A percentile compares a stretch with the other conserved stretches of the same genome.
phyloP scores from a whole-genome alignment of 2,329 filamentous ascomycete species.

The Hypoxylon sp. region DNA sequence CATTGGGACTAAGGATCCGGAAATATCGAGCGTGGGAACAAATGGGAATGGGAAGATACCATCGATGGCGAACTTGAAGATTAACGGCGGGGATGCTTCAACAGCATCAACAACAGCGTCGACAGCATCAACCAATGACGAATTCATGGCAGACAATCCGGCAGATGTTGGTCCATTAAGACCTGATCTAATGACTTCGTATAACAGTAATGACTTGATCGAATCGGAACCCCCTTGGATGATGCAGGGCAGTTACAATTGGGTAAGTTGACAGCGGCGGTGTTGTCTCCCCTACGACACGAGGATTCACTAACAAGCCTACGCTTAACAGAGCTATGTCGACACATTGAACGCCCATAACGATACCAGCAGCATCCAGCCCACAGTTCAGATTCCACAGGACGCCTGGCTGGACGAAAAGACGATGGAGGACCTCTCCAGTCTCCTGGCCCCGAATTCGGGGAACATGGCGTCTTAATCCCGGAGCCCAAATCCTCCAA shows the following conservation, averaged over 20 bases:
- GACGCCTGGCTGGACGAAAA: conserved; percentile 37
- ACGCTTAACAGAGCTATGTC: conserved; percentile 40
- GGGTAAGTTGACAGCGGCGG: conserved; percentile 37
- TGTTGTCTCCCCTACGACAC: neutral
- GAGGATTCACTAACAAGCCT: conserved; percentile 21
- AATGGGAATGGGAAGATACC: conserved; percentile 15
- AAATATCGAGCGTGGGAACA: conserved; percentile 1
- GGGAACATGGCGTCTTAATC: conserved; percentile 40
- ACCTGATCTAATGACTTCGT: conserved; percentile 16
- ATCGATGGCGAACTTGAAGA: conserved; percentile 34
- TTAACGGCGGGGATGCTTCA: conserved; percentile 23
- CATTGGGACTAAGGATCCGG: conserved; percentile 10
- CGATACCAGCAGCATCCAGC: conserved; percentile 27
- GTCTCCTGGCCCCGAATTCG: conserved; percentile 34
- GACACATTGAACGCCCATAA: conserved; percentile 40
- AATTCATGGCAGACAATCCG: conserved; percentile 21
- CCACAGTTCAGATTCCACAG: conserved; percentile 34
- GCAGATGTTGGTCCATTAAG: conserved; percentile 30
- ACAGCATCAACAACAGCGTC: conserved; percentile 19
- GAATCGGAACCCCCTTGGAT: conserved; percentile 37
- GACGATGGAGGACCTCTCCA: conserved; percentile 34
- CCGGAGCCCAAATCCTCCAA: no score
- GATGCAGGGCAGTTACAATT: conserved; percentile 41
- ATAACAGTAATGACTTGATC: conserved; percentile 14
- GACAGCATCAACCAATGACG: conserved; percentile 21